Evolutionary conservation across 371 early-diverging fungal genomes (phyloP).

Genomic region (Mortierella sp.): DNA sequence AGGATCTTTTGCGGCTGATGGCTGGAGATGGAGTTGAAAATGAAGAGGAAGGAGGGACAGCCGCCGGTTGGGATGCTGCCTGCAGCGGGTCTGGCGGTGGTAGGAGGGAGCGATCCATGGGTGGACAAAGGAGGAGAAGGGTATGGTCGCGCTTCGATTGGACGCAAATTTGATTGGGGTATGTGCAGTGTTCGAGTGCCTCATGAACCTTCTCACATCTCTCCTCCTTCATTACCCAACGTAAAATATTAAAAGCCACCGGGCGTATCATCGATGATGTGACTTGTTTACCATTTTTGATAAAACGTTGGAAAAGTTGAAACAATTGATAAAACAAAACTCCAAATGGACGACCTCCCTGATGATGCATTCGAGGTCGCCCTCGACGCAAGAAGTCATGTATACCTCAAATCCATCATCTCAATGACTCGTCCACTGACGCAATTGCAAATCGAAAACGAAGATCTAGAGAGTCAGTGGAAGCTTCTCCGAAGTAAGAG

Average conservation of each 20-base stretch:
- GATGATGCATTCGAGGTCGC: conserved; percentile 11
- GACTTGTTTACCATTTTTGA: background rate
- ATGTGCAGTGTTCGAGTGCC: background rate
- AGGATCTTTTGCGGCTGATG: conserved; percentile 20
- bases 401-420: conserved; percentile 15
- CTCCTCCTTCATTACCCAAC: background rate
- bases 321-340: background rate
- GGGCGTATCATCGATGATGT: background rate
- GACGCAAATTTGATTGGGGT: background rate
- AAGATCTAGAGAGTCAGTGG: conserved; percentile 24
- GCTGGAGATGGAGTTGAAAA: conserved; percentile 10
- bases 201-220: background rate
- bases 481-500: conserved; percentile 4
- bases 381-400: conserved; percentile 9
- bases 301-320: background rate
- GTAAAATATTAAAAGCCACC: background rate
- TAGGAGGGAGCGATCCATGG: background rate
- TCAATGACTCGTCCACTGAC: conserved; percentile 12
- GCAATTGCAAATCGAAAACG: conserved; percentile 7
- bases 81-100: background rate
- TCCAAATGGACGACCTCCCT: conserved; percentile 10
- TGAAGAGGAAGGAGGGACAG: background rate
- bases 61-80: conserved; percentile 6
- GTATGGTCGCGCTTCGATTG: conserved; percentile 7
- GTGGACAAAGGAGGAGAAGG: background rate